Conservation (phyloP, 2,329 filamentous ascomycete species). For the Paraphaeosphaeria sporulosa region DNA sequence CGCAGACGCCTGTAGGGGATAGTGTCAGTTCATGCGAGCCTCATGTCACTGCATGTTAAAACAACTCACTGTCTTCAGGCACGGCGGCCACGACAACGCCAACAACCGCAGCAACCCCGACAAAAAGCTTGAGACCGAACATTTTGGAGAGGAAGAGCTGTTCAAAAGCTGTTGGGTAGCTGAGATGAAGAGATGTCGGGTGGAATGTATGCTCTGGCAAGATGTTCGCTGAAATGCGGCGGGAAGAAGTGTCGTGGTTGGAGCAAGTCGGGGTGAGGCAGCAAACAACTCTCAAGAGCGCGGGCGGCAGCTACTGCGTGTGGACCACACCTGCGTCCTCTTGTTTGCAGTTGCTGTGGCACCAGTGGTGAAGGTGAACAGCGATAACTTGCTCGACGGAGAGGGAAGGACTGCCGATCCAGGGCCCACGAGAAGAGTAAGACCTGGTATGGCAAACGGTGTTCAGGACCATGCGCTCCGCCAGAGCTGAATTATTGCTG, state of each 20-base stretch:
- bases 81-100: slow-evolving; percentile 27
- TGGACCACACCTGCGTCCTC: background rate
- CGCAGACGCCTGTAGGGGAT: slow-evolving; percentile 13
- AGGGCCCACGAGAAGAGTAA: background rate
- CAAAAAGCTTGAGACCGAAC: slow-evolving; percentile 36
- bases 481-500: too few species aligned
- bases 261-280: slow-evolving; percentile 16
- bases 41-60: background rate
- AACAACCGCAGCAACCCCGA: slow-evolving; percentile 27
- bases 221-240: slow-evolving; percentile 34
- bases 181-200: slow-evolving; percentile 29
- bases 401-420: background rate
- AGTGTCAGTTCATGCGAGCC: slow-evolving; percentile 14
- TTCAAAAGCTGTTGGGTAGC: slow-evolving; percentile 19
- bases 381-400: background rate
- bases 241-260: slow-evolving; percentile 19
- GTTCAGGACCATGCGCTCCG: background rate
- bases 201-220: slow-evolving; percentile 26
- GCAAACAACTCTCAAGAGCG: slow-evolving; percentile 22
- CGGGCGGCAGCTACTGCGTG: slow-evolving; percentile 1
- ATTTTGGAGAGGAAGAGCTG: slow-evolving; percentile 30
- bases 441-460: background rate
- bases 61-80: slow-evolving; percentile 8
- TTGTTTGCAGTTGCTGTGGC: slow-evolving; percentile 8
- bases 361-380: background rate